phyloP scores from a whole-genome alignment of 352 stramenopile species.

The Pythium utonaiense region DNA sequence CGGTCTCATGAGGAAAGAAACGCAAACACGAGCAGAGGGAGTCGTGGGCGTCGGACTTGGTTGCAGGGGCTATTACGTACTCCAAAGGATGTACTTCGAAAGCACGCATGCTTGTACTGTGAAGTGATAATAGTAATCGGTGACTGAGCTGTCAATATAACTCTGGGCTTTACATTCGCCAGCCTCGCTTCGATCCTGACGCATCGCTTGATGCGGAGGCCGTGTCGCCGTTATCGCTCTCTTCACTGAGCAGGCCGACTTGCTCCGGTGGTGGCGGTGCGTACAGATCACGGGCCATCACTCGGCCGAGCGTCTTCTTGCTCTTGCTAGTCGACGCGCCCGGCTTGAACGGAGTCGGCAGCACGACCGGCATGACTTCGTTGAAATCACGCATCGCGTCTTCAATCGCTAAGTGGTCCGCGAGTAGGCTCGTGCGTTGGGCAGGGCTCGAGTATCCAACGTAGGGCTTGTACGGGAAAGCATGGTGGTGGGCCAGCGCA shows the following conservation, averaged over 20 bases:
- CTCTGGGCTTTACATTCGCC: conserved; percentile 40
- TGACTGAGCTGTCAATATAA: background rate
- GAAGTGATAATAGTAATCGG: background rate
- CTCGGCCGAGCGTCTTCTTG: conserved; percentile 38
- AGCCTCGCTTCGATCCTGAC: conserved; percentile 39
- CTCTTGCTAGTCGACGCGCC: conserved; percentile 49
- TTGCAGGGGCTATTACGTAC: no score
- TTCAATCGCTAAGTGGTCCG: conserved; percentile 91
- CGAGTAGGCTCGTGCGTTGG: conserved; percentile 73
- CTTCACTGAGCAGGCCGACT: conserved; percentile 44
- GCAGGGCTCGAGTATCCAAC: conserved; percentile 36
- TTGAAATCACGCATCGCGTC: conserved; percentile 95
- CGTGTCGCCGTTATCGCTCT: conserved; percentile 14
- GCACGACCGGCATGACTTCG: conserved; percentile 84
- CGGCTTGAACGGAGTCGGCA: conserved; percentile 81
- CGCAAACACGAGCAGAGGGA: background rate
- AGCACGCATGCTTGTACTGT: no score
- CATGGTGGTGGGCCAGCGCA: conserved; percentile 94
- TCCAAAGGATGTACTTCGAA: no score
- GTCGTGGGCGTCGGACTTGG: no score
- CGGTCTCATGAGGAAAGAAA: background rate
- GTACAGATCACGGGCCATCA: conserved; percentile 38
- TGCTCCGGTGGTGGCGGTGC: conserved; percentile 30
- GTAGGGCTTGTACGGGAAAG: conserved; percentile 92
- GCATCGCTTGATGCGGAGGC: conserved; percentile 16